These are phyloP conservation scores for Chytriomyces sp. DNA, from an alignment of 192 early-diverging fungal species.

Conservation along the genomic window DNA sequence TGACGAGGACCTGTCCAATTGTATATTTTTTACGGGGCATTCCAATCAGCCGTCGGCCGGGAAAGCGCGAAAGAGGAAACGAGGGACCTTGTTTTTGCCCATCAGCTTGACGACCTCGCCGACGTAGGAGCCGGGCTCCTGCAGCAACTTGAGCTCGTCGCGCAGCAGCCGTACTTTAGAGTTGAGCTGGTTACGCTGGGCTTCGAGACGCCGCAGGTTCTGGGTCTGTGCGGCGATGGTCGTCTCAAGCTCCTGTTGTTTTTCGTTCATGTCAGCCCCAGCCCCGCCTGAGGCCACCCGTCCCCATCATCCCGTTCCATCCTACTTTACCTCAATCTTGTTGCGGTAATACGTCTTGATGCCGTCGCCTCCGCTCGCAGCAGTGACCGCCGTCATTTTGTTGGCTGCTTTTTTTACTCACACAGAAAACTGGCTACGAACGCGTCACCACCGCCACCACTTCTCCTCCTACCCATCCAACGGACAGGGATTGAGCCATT, in stretches of 20 bases:
- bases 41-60: slow-evolving; percentile 45
- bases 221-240: slow-evolving; percentile 88
- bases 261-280: not conserved
- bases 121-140: slow-evolving; percentile 94
- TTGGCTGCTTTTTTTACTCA: not conserved
- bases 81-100: slow-evolving; percentile 85
- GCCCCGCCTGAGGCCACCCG: not conserved
- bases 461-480: not conserved
- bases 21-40: not conserved
- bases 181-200: slow-evolving; percentile 96
- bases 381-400: not conserved
- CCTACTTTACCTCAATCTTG: slow-evolving; percentile 56
- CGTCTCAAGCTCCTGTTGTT: slow-evolving; percentile 76
- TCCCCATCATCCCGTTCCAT: too few relatives aligned
- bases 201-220: slow-evolving; percentile 96
- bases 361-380: slow-evolving; percentile 23
- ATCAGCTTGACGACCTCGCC: slow-evolving; percentile 98
- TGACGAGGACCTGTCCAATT: slow-evolving; percentile 39
- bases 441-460: not conserved
- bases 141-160: slow-evolving; percentile 94
- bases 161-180: slow-evolving; percentile 94
- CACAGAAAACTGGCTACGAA: not conserved
- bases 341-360: slow-evolving; percentile 55
- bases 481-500: too few relatives aligned
- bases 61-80: slow-evolving; percentile 62